Evolutionary conservation across 345 rosid species (phyloP).

Genomic region (Corymbia maculata): DNA sequence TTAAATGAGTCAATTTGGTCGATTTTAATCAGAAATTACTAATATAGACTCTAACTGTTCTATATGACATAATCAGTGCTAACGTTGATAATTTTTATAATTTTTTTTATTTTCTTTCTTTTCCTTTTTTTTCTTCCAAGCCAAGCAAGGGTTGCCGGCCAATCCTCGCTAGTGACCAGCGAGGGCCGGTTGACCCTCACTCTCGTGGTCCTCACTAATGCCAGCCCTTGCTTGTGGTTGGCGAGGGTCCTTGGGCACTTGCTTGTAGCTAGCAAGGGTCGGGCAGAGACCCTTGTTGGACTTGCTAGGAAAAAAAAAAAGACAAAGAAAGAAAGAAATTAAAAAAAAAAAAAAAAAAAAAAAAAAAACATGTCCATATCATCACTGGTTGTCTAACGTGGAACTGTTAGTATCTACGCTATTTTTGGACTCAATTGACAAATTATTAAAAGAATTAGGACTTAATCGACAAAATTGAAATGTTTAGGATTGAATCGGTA

Average conservation of each 20-base stretch:
- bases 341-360: accelerated
- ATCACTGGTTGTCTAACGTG: accelerated
- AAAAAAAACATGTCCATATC: no score
- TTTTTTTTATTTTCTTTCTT: no score
- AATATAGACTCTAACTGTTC: accelerated
- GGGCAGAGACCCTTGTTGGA: accelerated
- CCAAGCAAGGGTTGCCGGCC: neutral
- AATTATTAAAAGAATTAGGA: no score
- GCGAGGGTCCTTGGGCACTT: no score
- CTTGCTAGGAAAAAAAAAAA: neutral
- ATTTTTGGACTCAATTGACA: no score
- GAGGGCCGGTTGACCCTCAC: neutral
- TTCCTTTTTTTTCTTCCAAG: neutral
- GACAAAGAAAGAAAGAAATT: no score
- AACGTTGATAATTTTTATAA: no score
- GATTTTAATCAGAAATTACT: accelerated
- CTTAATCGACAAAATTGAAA: no score
- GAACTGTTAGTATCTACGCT: accelerated
- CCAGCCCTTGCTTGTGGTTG: neutral
- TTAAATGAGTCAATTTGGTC: accelerated
- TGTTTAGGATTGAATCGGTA: no score
- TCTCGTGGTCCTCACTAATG: accelerated
- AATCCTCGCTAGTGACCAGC: neutral
- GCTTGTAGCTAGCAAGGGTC: accelerated
- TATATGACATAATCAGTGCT: accelerated